Evolutionary conservation across 2,329 filamentous ascomycete genomes (phyloP), one percentile per base, ranked within the genome.

Genomic region (Nothopassalora personata): DNA sequence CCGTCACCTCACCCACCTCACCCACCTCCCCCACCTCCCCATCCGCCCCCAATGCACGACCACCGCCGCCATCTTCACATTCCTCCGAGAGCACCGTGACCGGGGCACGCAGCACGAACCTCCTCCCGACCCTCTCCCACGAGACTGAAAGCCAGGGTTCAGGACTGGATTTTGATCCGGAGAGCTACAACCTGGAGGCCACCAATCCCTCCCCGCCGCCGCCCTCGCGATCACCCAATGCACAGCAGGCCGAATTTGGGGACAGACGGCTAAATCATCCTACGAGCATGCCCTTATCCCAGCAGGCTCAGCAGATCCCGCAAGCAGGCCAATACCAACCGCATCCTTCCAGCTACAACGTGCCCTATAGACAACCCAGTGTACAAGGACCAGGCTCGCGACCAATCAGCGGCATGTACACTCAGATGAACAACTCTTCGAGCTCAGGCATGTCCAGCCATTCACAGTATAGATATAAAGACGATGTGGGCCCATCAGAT

Each of bases 321-420:
- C 76, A 75, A 56, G 73, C 75, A 34, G 51, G 56, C 34, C 68
- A 66, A 53, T 69, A 68, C 43, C 63, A 68, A 19, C 15, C 59
- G 10, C 63, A 67, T 19, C 53, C 65, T 8, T 47, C 61, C 10
- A 45, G 57, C 13, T 66, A 68, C 57, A 62, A 59, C 9, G 64
- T 61, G 43, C 65, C 64, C 39, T 58, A 62, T 39, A 62, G 64
- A 34, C 69, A 60, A 67, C 72, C 64, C 60, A 67, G 60, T 64
- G 71, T 58, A 65, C 73, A 60, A 49, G 65, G 58, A 30, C 53
- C 61, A 30, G 55, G 66, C 11, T 63, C 64, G 23, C 73, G 77
- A 36, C 78, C 77, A 53, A 64, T 76, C 48, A 80, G 77, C 33
- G 74, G 72, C 63, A 74, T 81, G 71, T 80, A 81, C 70, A 76